Base-by-base conservation (phyloP, 2,329 filamentous ascomycete species). In the Paecilomyces fulvus region DNA sequence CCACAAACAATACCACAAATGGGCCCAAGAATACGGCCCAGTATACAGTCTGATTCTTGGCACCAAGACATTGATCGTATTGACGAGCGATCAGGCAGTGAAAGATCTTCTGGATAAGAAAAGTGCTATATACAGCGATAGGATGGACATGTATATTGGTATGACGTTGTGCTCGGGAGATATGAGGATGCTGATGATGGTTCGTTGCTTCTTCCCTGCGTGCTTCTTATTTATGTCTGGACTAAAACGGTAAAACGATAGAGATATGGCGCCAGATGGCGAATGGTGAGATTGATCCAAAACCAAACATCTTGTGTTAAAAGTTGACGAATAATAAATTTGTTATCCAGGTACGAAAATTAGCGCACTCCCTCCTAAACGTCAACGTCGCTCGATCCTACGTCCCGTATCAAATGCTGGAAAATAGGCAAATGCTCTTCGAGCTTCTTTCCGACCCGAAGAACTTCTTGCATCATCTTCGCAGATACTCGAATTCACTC, bases 391-490 rank as follows among this genome's bases (percentile, higher is more conserved):
- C 78, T 3, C 73, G 71, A 54, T 67, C 69, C 8, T 85, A 84
- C 56, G 73, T 83, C 2, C 74, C 78, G 1, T 83, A 83, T 59
- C 80, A 83, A 60, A 74, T 79, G 51, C 70, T 83, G 2, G 81
- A 84, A 63, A 80, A 78, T 65, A 80, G 78, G 61, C 75, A 78
- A 52, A 79, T 84, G 79, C 20, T 70, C 58, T 58, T 70, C 49
- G 76, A 78, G 6, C 65, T 84, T 17, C 60, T 83, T 3, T 72
- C 76, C 0, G 58, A 66, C 6, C 79, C 79, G 0, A 60, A 74
- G 1, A 57, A 70, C 1, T 79, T 78, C 49, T 54, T 73, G 3
- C 64, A 77, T 10, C 75, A 80, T 52, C 70, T 81, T 17, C 69
- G 76, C 10, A 71, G 78, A 30, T 82, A 79, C 58, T 74, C 76